phyloP scores from a whole-genome alignment of 148 eudicot species.

The Suaeda aralocaspica region DNA sequence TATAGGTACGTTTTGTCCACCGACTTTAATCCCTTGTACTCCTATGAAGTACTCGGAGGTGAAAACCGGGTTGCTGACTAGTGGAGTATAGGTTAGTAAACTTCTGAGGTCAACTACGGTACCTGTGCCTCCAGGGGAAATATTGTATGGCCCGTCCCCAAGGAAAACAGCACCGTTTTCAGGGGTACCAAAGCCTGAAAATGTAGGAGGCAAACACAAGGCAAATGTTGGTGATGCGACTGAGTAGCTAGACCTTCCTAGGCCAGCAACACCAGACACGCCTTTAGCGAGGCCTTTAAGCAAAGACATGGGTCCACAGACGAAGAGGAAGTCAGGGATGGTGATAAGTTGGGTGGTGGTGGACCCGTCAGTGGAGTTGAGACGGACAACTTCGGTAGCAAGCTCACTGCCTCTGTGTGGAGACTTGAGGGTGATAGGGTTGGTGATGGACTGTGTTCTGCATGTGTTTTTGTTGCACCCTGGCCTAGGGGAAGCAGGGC shows the following conservation, averaged over 20 bases:
- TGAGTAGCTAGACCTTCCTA: conserved; percentile 32
- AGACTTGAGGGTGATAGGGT: conserved; percentile 17
- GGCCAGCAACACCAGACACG: conserved; percentile 44
- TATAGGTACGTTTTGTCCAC: not conserved
- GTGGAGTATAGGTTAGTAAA: conserved; percentile 44
- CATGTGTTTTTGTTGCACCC: conserved; percentile 34
- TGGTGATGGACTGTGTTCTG: conserved; percentile 13
- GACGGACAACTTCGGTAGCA: conserved; percentile 25
- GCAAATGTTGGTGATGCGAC: conserved; percentile 33
- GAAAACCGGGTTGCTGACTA: conserved; percentile 19
- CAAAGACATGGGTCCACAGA: conserved; percentile 24
- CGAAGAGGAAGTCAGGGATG: conserved; percentile 27
- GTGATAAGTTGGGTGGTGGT: conserved; percentile 29
- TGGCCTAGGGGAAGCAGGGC: not conserved
- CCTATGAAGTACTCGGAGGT: conserved; percentile 15
- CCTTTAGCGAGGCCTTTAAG: conserved; percentile 33
- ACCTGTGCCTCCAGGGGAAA: not conserved
- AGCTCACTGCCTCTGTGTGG: conserved; percentile 22
- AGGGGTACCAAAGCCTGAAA: conserved; percentile 25
- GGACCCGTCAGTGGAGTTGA: conserved; percentile 39
- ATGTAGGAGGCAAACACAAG: not conserved
- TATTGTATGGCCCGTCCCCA: conserved; percentile 14
- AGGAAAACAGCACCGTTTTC: conserved; percentile 27
- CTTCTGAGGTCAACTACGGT: conserved; percentile 18
- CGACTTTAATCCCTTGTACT: conserved; percentile 20